These are phyloP conservation scores for Komagataella pastoris DNA, from an alignment of 805 yeast species.

Conservation along the genomic window DNA sequence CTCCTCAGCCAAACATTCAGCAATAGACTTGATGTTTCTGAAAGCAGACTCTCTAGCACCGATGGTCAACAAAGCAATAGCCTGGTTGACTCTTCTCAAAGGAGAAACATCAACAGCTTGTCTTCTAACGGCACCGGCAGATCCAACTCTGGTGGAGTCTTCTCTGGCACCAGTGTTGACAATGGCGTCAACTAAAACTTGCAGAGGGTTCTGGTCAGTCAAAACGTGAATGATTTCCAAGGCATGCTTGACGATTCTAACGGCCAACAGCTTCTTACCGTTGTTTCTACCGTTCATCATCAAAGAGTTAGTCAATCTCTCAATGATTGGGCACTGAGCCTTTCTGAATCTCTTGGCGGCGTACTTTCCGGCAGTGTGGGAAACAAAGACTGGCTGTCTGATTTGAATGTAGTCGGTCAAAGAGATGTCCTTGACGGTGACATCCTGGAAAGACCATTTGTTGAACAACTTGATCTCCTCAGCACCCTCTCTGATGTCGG, in stretches of 20 bases:
- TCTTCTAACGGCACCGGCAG: slow-evolving; percentile 99
- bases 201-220: slow-evolving; percentile 99
- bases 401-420: slow-evolving; percentile 97
- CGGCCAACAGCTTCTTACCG: slow-evolving; percentile 99
- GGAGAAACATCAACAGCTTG: slow-evolving; percentile 99
- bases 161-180: slow-evolving; percentile 99
- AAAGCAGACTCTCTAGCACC: slow-evolving; percentile 99
- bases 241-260: slow-evolving; percentile 98
- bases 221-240: slow-evolving; percentile 94
- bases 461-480: slow-evolving; percentile 95
- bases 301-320: slow-evolving; percentile 98
- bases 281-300: slow-evolving; percentile 99
- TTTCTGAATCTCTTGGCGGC: slow-evolving; percentile 99
- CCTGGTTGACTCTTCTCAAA: slow-evolving; percentile 99
- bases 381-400: slow-evolving; percentile 92
- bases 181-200: slow-evolving; percentile 97
- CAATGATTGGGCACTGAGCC: slow-evolving; percentile 98
- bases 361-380: slow-evolving; percentile 99
- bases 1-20: slow-evolving; percentile 99
- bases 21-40: slow-evolving; percentile 99
- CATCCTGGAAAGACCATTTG: slow-evolving; percentile 99
- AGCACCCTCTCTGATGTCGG: slow-evolving; percentile 91
- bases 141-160: slow-evolving; percentile 99
- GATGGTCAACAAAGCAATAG: slow-evolving; percentile 92
- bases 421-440: slow-evolving; percentile 95